Evolutionary conservation across 441 rosid genomes (phyloP).

Genomic region (Erodium chrysanthum): DNA sequence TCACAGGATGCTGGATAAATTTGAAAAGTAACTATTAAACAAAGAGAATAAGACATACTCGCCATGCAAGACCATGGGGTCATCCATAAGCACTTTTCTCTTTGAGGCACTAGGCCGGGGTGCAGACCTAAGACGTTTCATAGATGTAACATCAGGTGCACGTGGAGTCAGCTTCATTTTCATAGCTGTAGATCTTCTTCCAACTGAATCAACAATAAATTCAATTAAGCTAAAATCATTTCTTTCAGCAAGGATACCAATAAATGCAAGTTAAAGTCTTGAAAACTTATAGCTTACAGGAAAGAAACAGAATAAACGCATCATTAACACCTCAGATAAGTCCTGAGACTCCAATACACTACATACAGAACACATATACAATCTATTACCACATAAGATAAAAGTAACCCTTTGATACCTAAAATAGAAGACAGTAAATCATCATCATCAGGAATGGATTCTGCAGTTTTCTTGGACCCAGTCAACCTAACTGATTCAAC

Average conservation of each 20-base stretch:
- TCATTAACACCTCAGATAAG: not conserved
- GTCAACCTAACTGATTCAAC: slow-evolving; percentile 55
- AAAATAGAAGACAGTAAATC: slow-evolving; percentile 88
- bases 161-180: slow-evolving; percentile 74
- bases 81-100: slow-evolving; percentile 95
- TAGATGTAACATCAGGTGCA: slow-evolving; percentile 43
- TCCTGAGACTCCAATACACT: not conserved
- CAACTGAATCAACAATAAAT: slow-evolving; percentile 42
- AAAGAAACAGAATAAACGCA: not conserved
- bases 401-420: slow-evolving; percentile 36
- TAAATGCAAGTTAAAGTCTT: not conserved
- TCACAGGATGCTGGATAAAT: not conserved
- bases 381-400: slow-evolving; percentile 8
- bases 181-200: slow-evolving; percentile 65
- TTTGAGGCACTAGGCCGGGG: slow-evolving; percentile 51
- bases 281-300: not conserved
- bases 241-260: slow-evolving; percentile 1
- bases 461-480: slow-evolving; percentile 45
- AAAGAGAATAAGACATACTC: slow-evolving; percentile 52
- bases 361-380: slow-evolving; percentile 7
- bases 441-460: slow-evolving; percentile 81
- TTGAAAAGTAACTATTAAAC: not conserved
- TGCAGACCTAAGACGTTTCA: slow-evolving; percentile 52
- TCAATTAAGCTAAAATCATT: slow-evolving; percentile 7
- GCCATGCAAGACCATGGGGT: slow-evolving; percentile 92